A percentile compares a stretch with the other conserved stretches of the same genome.
These are phyloP conservation scores for Kalanchoe fedtschenkoi DNA, from an alignment of 164 flowering plant genomes.

Conservation along the genomic window DNA sequence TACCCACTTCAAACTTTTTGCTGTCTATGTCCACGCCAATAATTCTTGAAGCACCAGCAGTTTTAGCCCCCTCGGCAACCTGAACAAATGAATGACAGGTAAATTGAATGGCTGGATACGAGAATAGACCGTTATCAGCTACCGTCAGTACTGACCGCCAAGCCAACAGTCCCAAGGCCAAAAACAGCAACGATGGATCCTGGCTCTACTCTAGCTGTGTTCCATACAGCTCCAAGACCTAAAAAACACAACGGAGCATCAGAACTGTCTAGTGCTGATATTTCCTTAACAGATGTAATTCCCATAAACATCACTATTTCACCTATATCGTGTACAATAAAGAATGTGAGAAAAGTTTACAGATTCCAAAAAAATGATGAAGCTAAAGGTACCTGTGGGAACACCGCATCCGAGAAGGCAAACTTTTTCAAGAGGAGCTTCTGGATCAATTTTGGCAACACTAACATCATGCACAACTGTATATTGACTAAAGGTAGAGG, in stretches of 20 bases:
- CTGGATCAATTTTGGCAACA: slow-evolving; percentile 88
- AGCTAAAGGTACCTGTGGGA: slow-evolving; percentile 57
- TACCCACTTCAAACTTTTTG: slow-evolving; percentile 77
- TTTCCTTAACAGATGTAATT: no score
- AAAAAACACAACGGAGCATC: slow-evolving; percentile 5
- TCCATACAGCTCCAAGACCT: slow-evolving; percentile 99
- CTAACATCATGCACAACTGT: slow-evolving; percentile 98
- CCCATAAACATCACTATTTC: no score
- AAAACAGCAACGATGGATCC: slow-evolving; percentile 93
- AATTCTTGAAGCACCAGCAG: slow-evolving; percentile 93
- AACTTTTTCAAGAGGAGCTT: slow-evolving; percentile 89
- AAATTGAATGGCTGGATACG: background rate
- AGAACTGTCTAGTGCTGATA: background rate
- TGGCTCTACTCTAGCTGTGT: slow-evolving; percentile 96
- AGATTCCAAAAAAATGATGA: background rate
- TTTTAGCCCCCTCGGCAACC: slow-evolving; percentile 98
- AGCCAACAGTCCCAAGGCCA: slow-evolving; percentile 99
- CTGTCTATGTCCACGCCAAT: slow-evolving; percentile 92
- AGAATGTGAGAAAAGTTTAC: no score
- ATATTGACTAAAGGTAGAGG: slow-evolving; percentile 95
- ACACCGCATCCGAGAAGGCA: slow-evolving; percentile 98
- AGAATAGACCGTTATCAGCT: background rate
- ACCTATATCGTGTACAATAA: no score
- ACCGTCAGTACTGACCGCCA: slow-evolving; percentile 58
- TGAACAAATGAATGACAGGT: slow-evolving; percentile 14